Base-by-base conservation (phyloP, 2,329 filamentous ascomycete genomes). In the Cladosporium sp. region DNA sequence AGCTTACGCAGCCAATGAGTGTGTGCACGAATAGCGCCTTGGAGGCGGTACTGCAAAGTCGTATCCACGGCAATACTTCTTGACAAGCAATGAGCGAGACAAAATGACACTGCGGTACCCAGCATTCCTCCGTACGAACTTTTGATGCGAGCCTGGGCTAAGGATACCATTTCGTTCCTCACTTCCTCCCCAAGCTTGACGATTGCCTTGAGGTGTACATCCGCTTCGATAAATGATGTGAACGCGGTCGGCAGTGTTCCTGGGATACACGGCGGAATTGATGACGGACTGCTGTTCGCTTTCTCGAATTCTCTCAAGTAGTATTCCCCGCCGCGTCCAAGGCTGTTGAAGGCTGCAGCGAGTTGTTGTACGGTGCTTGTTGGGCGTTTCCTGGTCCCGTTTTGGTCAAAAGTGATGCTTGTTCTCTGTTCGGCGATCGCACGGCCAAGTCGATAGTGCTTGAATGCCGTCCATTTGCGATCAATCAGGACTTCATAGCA, bases 401-500 rank as follows among this genome's bases (percentile, higher is more conserved):
- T 12, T 7, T 11, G 7, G 5, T 37, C n/a, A 3, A 12, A 35
- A 0, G 37, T 40, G 5, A 53, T 28, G 21, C 56, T 21, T 18
- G 46, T 28, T 12, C 59, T 62, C 28, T 57, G 35, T 5, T 56
- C 62, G 16, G 57, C 35, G 26, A 64, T 56, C 21, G 52, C 46
- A 7, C 62, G 52, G 7, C 52, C 62, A 18, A 64, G 52, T 8
- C 52, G 52, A 11, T 64, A 64, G n/a, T 64, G 62, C 10, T 21
- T 58, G 3, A 28, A 46, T 4, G 53, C 53, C 3, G 52, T 58
- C 16, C 44, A 40, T 37, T 58, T 58, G 16, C 33, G 37, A n/a
- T 64, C 37, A 12, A 64, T 23, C 40, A 64, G n/a, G 28, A 64
- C 31, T 37, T 64, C 62, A 16, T 57, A 64, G 52, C 52, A 57